A percentile compares a stretch with the other conserved stretches of the same genome.
Conservation (phyloP, 1,284 basidiomycete genomes). For the Testicularia cyperi region DNA sequence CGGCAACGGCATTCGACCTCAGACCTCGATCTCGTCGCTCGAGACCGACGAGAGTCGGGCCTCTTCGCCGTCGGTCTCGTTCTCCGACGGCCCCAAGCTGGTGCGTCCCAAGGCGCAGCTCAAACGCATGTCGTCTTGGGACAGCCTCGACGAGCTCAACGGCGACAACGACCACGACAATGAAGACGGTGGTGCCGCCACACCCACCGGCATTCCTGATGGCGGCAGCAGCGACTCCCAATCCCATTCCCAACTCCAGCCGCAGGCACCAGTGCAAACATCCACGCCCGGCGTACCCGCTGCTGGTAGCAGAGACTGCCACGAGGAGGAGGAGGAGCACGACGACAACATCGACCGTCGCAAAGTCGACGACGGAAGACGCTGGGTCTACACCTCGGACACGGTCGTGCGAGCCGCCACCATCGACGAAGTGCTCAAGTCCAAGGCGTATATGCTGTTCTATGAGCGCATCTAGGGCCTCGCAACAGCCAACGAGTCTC, state of each 20-base stretch:
- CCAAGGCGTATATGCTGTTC: conserved; percentile 87
- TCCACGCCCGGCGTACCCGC: no score
- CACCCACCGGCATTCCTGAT: conserved; percentile 13
- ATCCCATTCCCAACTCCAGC: no score
- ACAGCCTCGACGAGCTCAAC: conserved; percentile 31
- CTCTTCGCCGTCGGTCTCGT: neutral
- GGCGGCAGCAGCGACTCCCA: conserved; percentile 13
- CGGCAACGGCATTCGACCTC: conserved; percentile 7
- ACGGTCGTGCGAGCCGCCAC: conserved; percentile 75
- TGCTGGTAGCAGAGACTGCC: neutral
- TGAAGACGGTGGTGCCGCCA: neutral
- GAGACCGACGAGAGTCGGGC: conserved; percentile 5
- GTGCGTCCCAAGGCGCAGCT: conserved; percentile 18
- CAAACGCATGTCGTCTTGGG: conserved; percentile 28
- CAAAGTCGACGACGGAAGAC: conserved; percentile 62
- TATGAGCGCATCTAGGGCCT: conserved; percentile 68
- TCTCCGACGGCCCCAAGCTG: conserved; percentile 7
- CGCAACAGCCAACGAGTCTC: neutral
- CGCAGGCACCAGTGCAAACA: no score
- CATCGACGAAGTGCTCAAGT: conserved; percentile 81
- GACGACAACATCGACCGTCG: conserved; percentile 28
- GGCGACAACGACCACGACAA: conserved; percentile 4
- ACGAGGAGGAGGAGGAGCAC: conserved; percentile 1
- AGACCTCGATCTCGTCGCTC: conserved; percentile 28
- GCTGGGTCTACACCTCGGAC: conserved; percentile 85